Conservation (phyloP, 1,284 basidiomycete species). For the Phlebopus sp. region DNA sequence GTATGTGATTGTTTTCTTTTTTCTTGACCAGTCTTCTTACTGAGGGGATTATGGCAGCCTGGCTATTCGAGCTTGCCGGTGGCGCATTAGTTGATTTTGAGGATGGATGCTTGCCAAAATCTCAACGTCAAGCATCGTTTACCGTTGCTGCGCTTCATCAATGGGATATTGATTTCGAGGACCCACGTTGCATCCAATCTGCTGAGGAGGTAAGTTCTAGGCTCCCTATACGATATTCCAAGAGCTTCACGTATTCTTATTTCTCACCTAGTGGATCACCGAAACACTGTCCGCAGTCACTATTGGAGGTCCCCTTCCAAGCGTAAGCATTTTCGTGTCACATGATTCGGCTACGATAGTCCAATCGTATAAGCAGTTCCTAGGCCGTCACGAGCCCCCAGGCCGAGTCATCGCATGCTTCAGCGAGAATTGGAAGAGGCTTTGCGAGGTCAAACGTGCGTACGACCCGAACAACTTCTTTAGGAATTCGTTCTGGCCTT, state of each 20-base stretch:
- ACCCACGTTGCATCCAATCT: constrained; percentile 72
- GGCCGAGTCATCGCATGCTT: constrained; percentile 65
- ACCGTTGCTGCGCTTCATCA: constrained; percentile 89
- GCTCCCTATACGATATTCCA: not conserved
- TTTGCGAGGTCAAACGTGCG: constrained; percentile 64
- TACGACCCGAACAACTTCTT: constrained; percentile 79
- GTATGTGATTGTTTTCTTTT: constrained; percentile 45
- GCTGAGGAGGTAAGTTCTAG: constrained; percentile 69
- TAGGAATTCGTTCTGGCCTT: constrained; percentile 74
- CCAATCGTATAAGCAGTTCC: constrained; percentile 54
- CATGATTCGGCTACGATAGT: constrained; percentile 15
- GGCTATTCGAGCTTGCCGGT: constrained; percentile 87
- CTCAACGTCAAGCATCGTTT: constrained; percentile 72
- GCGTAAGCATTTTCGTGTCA: constrained; percentile 50
- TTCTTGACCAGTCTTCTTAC: not conserved
- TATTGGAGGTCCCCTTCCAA: constrained; percentile 77
- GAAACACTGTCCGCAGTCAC: constrained; percentile 66
- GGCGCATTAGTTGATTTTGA: constrained; percentile 76
- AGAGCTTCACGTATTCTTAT: constrained; percentile 4
- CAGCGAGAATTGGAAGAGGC: constrained; percentile 67
- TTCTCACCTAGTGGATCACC: constrained; percentile 63
- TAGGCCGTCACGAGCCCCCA: constrained; percentile 66
- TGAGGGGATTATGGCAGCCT: constrained; percentile 48
- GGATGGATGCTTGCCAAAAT: constrained; percentile 70
- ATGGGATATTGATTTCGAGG: constrained; percentile 82